A percentile compares a stretch with the other conserved stretches of the same genome.
phyloP scores from a whole-genome alignment of 2,329 filamentous ascomycete genomes.

The Trichoderma hamatum region DNA sequence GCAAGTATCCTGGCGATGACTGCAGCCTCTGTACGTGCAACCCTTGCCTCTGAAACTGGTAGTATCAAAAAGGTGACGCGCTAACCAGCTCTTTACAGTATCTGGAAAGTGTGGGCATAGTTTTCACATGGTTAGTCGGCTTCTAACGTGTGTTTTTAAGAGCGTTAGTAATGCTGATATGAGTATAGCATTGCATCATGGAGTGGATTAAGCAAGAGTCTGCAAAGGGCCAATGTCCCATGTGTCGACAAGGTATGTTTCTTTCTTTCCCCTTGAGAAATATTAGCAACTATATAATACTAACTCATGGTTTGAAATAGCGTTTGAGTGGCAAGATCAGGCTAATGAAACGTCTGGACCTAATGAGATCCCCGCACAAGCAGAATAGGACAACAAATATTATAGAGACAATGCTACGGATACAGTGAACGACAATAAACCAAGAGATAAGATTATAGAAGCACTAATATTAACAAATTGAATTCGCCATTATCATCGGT shows the following conservation, averaged over 20 bases:
- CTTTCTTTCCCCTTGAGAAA: neutral
- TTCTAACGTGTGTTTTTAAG: neutral
- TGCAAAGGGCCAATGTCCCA: slow-evolving; percentile 91
- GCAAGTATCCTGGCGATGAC: slow-evolving; percentile 96
- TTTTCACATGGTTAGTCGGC: slow-evolving; percentile 81
- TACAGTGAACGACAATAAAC: neutral
- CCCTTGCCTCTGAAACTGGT: no score
- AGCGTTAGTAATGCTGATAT: neutral
- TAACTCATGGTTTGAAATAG: slow-evolving; percentile 32
- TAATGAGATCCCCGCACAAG: slow-evolving; percentile 38
- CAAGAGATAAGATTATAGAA: neutral
- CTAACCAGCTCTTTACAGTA: slow-evolving; percentile 56
- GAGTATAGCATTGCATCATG: slow-evolving; percentile 81
- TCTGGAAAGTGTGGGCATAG: slow-evolving; percentile 96
- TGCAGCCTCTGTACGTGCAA: slow-evolving; percentile 77
- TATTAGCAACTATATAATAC: neutral
- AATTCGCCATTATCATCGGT: neutral
- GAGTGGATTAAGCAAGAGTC: slow-evolving; percentile 97
- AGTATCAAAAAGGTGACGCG: neutral
- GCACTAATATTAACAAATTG: neutral
- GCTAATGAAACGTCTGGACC: slow-evolving; percentile 38
- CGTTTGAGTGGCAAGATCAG: slow-evolving; percentile 48
- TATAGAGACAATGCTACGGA: neutral
- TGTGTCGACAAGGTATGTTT: slow-evolving; percentile 87
- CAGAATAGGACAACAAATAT: slow-evolving; percentile 31